Evolutionary conservation across 2,329 filamentous ascomycete genomes (phyloP).

Genomic region (Byssothecium circinans): DNA sequence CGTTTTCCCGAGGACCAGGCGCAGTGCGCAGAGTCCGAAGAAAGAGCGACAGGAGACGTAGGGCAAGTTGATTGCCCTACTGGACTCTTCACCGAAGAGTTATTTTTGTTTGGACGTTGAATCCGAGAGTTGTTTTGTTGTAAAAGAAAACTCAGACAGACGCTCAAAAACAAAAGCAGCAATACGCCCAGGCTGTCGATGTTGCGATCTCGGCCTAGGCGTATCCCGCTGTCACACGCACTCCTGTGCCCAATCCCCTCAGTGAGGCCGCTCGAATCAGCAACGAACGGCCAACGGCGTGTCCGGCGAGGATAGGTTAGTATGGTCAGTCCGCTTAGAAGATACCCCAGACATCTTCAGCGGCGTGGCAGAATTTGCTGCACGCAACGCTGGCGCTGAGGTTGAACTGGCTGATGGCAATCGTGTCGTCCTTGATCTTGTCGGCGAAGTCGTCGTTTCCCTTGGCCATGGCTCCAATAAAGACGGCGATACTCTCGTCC

Average conservation of each 20-base stretch:
- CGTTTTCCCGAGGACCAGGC: slow-evolving; percentile 14
- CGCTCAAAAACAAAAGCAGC: slow-evolving; percentile 58
- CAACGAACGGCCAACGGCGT: slow-evolving; percentile 30
- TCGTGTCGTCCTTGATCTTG: slow-evolving; percentile 91
- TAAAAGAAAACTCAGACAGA: slow-evolving; percentile 74
- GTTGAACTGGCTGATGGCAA: slow-evolving; percentile 97
- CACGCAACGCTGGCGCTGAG: slow-evolving; percentile 96
- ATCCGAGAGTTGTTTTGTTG: slow-evolving; percentile 76
- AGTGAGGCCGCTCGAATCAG: slow-evolving; percentile 18
- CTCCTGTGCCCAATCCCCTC: slow-evolving; percentile 26
- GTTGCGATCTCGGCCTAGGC: slow-evolving; percentile 66
- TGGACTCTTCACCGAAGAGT: slow-evolving; percentile 40
- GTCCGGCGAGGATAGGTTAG: slow-evolving; percentile 28
- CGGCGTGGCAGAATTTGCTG: slow-evolving; percentile 99
- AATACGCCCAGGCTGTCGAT: slow-evolving; percentile 58
- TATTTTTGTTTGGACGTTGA: slow-evolving; percentile 77
- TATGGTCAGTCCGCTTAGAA: slow-evolving; percentile 58
- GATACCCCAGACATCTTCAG: slow-evolving; percentile 94
- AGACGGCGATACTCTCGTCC: slow-evolving; percentile 94
- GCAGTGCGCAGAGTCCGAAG: slow-evolving; percentile 17
- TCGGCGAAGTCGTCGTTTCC: slow-evolving; percentile 95
- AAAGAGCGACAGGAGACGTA: slow-evolving; percentile 36
- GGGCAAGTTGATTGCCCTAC: slow-evolving; percentile 68
- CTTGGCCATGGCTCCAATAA: slow-evolving; percentile 98
- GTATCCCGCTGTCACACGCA: slow-evolving; percentile 37